Conservation (phyloP, 2,329 filamentous ascomycete genomes). For the Ceratocystis destructans region DNA sequence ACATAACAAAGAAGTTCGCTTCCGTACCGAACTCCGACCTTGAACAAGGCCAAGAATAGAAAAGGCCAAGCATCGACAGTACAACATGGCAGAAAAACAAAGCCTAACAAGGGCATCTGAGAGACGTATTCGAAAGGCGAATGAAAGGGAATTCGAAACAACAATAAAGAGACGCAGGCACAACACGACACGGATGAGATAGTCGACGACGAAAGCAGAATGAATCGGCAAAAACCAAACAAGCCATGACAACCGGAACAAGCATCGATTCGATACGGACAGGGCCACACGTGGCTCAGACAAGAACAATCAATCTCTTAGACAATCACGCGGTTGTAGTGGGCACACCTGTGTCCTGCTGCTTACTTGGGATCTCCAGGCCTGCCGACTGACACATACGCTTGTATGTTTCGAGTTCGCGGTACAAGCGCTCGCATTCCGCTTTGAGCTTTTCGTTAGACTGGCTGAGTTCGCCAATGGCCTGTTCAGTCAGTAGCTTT, state of each 20-base stretch:
- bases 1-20: neutral
- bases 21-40: neutral
- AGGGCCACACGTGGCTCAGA: neutral
- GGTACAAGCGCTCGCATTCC: slow-evolving; percentile 64
- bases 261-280: neutral
- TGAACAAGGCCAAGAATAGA: neutral
- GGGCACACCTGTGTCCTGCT: slow-evolving; percentile 8
- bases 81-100: neutral
- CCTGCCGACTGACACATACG: slow-evolving; percentile 49
- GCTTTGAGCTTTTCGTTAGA: slow-evolving; percentile 78
- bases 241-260: too few species aligned
- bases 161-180: neutral
- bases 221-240: neutral
- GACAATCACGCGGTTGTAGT: slow-evolving; percentile 5
- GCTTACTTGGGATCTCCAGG: slow-evolving; percentile 27
- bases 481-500: slow-evolving; percentile 80
- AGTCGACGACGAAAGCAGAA: neutral
- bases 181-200: neutral
- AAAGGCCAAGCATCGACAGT: neutral
- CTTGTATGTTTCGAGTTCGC: slow-evolving; percentile 69
- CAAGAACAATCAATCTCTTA: neutral
- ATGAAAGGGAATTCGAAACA: neutral
- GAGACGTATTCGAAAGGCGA: neutral
- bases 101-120: neutral
- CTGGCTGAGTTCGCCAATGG: slow-evolving; percentile 72